Evolutionary conservation across 2,329 filamentous ascomycete species (phyloP).

Genomic region (Tolypocladium capitatum): DNA sequence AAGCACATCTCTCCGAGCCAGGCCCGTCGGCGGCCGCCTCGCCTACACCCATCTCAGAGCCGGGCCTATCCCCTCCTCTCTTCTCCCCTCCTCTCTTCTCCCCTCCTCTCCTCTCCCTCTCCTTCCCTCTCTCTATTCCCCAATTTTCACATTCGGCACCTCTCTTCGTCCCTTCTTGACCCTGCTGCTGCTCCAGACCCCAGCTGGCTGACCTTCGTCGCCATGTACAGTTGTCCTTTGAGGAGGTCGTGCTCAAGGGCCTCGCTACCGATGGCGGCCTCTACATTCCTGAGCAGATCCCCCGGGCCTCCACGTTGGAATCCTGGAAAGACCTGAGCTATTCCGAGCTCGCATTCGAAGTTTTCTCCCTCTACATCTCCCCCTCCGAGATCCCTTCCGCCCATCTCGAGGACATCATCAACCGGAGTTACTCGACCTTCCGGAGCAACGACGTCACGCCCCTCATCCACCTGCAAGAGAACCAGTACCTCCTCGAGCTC

Average conservation of each 20-base stretch:
- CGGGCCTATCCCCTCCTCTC: conserved; percentile 2
- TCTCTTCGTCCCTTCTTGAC: not conserved
- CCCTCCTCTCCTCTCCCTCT: no score
- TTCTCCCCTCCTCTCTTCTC: not conserved
- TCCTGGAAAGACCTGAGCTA: conserved; percentile 71
- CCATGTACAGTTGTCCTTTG: conserved; percentile 60
- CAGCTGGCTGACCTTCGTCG: not conserved
- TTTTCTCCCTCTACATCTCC: conserved; percentile 82
- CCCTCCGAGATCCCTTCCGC: conserved; percentile 63
- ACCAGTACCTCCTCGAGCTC: conserved; percentile 78
- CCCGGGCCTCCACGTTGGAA: conserved; percentile 20
- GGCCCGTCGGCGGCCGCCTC: not conserved
- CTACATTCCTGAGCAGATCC: conserved; percentile 77
- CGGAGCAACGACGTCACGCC: conserved; percentile 67
- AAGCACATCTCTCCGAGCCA: conserved; percentile 8
- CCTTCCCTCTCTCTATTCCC: not conserved
- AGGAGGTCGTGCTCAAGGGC: conserved; percentile 81
- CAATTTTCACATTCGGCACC: not conserved
- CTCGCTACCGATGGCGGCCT: conserved; percentile 77
- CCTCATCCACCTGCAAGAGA: conserved; percentile 57
- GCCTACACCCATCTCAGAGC: not conserved
- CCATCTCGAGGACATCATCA: conserved; percentile 74
- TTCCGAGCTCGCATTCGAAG: conserved; percentile 67
- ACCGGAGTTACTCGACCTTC: conserved; percentile 81
- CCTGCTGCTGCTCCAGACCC: not conserved